phyloP scores from a whole-genome alignment of 306 rosid species.

The Ammopiptanthus mongolicus region DNA sequence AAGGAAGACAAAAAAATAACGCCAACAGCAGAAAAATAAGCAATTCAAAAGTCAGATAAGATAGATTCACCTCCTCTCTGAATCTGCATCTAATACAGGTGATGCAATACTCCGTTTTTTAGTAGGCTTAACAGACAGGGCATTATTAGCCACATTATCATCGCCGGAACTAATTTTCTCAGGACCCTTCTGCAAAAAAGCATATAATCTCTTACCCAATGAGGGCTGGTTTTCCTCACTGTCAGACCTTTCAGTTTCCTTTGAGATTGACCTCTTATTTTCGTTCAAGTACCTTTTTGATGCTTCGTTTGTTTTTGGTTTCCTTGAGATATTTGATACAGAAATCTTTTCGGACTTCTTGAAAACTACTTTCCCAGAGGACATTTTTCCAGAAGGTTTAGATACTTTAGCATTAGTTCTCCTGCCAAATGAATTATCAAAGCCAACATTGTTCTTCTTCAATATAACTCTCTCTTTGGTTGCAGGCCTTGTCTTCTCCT shows the following conservation, averaged over 20 bases:
- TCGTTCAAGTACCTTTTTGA: slow-evolving; percentile 31
- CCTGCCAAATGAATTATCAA: slow-evolving; percentile 28
- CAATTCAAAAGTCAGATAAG: slow-evolving; percentile 2
- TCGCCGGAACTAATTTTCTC: slow-evolving; percentile 31
- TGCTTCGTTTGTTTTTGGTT: slow-evolving; percentile 31
- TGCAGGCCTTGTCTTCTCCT: slow-evolving; percentile 32
- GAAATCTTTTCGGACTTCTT: slow-evolving; percentile 31
- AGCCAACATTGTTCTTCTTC: slow-evolving; percentile 28
- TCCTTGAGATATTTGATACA: slow-evolving; percentile 38
- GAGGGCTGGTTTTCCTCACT: slow-evolving; percentile 33
- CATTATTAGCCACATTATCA: slow-evolving; percentile 31
- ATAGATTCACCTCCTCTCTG: slow-evolving; percentile 61
- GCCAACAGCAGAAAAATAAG: background rate
- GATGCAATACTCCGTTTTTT: slow-evolving; percentile 27
- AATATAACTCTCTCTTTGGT: slow-evolving; percentile 34
- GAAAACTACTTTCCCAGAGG: slow-evolving; percentile 28
- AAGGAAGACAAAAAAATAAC: background rate
- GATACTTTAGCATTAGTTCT: slow-evolving; percentile 22
- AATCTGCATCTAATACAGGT: slow-evolving; percentile 51
- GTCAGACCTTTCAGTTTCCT: slow-evolving; percentile 30
- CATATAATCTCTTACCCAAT: slow-evolving; percentile 37
- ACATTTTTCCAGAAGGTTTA: slow-evolving; percentile 32
- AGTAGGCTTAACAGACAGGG: slow-evolving; percentile 20
- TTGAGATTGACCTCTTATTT: slow-evolving; percentile 26
- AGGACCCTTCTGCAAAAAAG: slow-evolving; percentile 21